phyloP scores from a whole-genome alignment of 2,329 filamentous ascomycete genomes.

The Knufia fluminis region DNA sequence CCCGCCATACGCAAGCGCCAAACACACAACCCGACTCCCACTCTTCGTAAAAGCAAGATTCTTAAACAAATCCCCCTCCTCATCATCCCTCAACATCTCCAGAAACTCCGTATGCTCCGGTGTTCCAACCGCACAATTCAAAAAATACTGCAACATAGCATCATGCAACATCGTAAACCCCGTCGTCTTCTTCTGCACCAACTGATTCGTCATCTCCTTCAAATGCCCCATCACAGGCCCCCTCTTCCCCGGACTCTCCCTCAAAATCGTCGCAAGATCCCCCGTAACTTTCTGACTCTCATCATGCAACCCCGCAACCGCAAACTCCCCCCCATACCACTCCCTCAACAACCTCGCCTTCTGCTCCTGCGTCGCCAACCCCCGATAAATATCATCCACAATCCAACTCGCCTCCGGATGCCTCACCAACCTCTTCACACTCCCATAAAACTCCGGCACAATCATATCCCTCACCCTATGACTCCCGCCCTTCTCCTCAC shows the following conservation, averaged over 20 bases:
- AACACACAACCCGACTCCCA: constrained; percentile 69
- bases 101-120: constrained; percentile 80
- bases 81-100: constrained; percentile 84
- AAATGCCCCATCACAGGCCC: constrained; percentile 78
- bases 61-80: constrained; percentile 81
- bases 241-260: constrained; percentile 72
- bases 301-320: constrained; percentile 28
- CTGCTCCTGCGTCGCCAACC: constrained; percentile 74
- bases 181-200: constrained; percentile 93
- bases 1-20: constrained; percentile 71
- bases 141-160: constrained; percentile 94
- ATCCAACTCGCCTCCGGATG: constrained; percentile 97
- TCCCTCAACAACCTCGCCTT: constrained; percentile 78
- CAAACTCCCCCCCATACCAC: constrained; percentile 93
- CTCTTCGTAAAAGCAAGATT: constrained; percentile 94
- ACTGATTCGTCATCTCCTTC: constrained; percentile 75
- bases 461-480: constrained; percentile 85
- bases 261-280: constrained; percentile 67
- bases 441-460: constrained; percentile 88
- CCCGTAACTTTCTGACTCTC: constrained; percentile 32
- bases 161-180: constrained; percentile 98
- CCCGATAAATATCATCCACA: constrained; percentile 89
- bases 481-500: constrained; percentile 60
- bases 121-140: constrained; percentile 65
- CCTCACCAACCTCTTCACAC: constrained; percentile 86